Conservation (phyloP, 148 eudicot species). For the Amaranthus cruentus region DNA sequence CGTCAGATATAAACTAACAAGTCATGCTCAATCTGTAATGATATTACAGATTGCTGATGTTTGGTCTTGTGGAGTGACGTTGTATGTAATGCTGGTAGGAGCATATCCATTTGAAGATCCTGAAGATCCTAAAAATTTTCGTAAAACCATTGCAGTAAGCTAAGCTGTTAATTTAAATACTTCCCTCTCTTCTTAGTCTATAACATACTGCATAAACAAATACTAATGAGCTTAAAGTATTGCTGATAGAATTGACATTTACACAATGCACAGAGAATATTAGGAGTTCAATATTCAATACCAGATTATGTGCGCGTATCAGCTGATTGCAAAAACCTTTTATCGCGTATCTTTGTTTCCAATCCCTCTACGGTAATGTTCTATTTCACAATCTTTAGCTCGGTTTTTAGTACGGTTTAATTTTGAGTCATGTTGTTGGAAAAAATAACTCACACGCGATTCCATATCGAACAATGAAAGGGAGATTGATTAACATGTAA, state of each 20-base stretch:
- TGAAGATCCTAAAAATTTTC: conserved; percentile 80
- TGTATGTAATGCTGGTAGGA: conserved; percentile 96
- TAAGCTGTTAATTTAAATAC: conserved; percentile 21
- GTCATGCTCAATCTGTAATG: neutral
- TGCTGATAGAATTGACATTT: too few relatives aligned
- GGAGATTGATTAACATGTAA: too few relatives aligned
- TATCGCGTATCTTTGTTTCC: conserved; percentile 74
- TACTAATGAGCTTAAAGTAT: too few relatives aligned
- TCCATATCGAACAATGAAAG: too few relatives aligned
- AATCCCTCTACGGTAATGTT: conserved; percentile 64
- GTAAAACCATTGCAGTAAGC: conserved; percentile 75
- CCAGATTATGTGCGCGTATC: conserved; percentile 84
- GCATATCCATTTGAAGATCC: conserved; percentile 96
- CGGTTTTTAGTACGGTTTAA: too few relatives aligned
- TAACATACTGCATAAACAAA: too few relatives aligned
- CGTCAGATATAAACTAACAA: too few relatives aligned
- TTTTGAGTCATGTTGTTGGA: too few relatives aligned
- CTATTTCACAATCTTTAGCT: neutral
- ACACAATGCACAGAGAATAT: conserved; percentile 54
- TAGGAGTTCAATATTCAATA: conserved; percentile 74
- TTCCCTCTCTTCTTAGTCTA: neutral
- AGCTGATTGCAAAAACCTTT: conserved; percentile 77
- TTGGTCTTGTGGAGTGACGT: conserved; percentile 97
- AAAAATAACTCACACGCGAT: too few relatives aligned
- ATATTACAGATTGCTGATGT: conserved; percentile 82